Percentiles rank a stretch among this genome's conserved stretches.
Conservation (phyloP, 2,329 filamentous ascomycete genomes). For the Arthrobotrys sinensis region DNA sequence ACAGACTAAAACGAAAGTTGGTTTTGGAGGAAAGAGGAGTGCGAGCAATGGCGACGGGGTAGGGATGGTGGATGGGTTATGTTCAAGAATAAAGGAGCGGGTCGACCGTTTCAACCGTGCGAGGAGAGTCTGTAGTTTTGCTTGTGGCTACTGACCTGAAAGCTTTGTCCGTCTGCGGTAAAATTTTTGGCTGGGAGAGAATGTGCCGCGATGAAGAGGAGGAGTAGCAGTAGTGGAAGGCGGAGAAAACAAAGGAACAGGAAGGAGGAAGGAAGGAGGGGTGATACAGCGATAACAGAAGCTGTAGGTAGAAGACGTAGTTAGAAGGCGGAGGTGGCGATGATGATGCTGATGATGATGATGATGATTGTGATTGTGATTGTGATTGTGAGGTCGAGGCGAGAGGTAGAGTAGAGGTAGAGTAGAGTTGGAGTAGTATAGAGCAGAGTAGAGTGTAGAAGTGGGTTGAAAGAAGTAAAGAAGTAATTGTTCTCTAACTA, state of each 20-base stretch:
- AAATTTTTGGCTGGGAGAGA: background rate
- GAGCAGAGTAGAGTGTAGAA: too few species aligned
- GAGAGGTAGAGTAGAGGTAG: background rate
- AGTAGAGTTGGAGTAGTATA: background rate
- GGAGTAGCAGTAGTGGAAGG: background rate
- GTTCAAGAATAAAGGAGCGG: constrained; percentile 17
- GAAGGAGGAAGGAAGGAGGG: constrained; percentile 7
- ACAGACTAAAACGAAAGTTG: constrained; percentile 1
- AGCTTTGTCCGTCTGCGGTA: background rate
- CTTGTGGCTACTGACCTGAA: constrained; percentile 22
- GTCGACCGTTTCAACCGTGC: constrained; percentile 25
- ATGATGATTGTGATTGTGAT: too few species aligned
- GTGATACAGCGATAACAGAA: constrained; percentile 1
- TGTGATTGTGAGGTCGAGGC: background rate
- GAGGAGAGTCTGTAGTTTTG: background rate
- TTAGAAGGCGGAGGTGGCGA: constrained; percentile 8
- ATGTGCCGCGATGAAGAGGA: constrained; percentile 15
- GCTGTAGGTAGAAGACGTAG: background rate
- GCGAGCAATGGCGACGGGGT: background rate
- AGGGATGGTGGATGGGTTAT: constrained; percentile 15
- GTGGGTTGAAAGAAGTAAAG: background rate
- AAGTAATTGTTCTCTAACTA: background rate
- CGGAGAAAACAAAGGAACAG: background rate
- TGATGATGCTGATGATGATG: constrained; percentile 6
- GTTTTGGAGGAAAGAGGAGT: background rate